Evolutionary conservation across 352 stramenopile genomes (phyloP).

Genomic region (Globisporangium cylindrosporum): DNA sequence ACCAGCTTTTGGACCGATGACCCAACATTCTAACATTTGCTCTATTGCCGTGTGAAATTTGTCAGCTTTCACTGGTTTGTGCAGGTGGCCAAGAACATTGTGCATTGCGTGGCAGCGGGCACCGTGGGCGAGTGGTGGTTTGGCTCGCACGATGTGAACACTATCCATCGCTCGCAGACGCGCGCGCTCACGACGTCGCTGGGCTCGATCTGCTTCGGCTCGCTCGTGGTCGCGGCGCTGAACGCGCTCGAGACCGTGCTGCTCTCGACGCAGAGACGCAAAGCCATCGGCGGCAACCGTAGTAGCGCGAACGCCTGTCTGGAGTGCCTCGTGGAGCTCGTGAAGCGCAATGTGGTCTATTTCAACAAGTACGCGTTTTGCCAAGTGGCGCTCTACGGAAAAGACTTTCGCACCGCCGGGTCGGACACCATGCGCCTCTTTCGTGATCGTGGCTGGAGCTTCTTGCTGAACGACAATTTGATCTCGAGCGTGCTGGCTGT

Average conservation of each 20-base stretch:
- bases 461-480: constrained; percentile 75
- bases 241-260: constrained; percentile 67
- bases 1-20: not conserved
- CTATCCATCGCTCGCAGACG: constrained; percentile 60
- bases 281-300: constrained; percentile 30
- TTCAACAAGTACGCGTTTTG: constrained; percentile 90
- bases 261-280: constrained; percentile 63
- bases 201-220: constrained; percentile 83
- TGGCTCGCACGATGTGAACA: constrained; percentile 65
- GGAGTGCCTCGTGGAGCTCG: constrained; percentile 73
- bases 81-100: constrained; percentile 80
- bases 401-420: constrained; percentile 71
- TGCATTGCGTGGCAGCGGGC: constrained; percentile 82
- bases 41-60: not conserved
- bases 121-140: constrained; percentile 87
- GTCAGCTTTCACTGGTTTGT: constrained; percentile 82
- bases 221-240: constrained; percentile 68
- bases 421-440: constrained; percentile 81
- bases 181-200: constrained; percentile 73
- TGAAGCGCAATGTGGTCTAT: constrained; percentile 72
- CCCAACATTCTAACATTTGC: not conserved
- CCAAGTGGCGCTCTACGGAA: constrained; percentile 84
- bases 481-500: constrained; percentile 75
- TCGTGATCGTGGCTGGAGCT: constrained; percentile 74
- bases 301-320: constrained; percentile 69